Base-by-base conservation (phyloP, 768 basidiomycete genomes). In the Pleurotus sapidus region DNA sequence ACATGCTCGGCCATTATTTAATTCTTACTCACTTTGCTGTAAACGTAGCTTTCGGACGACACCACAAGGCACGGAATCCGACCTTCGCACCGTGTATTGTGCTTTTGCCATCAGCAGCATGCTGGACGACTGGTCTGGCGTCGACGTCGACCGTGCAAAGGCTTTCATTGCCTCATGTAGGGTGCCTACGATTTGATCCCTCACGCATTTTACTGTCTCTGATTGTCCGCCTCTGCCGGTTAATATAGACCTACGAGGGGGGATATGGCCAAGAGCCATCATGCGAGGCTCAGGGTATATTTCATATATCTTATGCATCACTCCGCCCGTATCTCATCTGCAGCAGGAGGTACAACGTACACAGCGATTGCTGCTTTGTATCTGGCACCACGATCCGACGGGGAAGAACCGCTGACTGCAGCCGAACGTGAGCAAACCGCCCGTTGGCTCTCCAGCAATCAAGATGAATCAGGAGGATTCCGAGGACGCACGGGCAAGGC, bases 341-440 rank as follows among this genome's bases (percentile, higher is more conserved):
- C 38, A 23, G 37, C 47, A 94, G 95, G 95, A 17, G 96, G 96
- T 5, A 91, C 94, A 15, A 97, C 96, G 1, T 98, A 98, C 70
- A 95, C 91, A 62, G 89, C 91, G 0, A 67, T 97, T 24, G 93
- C 95, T 1, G 80, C 89, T 0, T 77, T 95, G 11, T 68, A 82
- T 56, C 78, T 92, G 51, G 76, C 77, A 50, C 70, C 76, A 56
- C 61, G 64, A 23, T 56, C 61, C 14, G 61, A 61, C 7, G 50
- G 60, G n/a, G 57, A 39, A 12, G 62, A 63, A 49, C 64, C 63
- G 45, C 60, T 79, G 48, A 69, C 79, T 5, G 59, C 67, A 0
- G 60, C 61, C 5, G 81, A 89, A 60, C 78, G 76, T 45, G 64
- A 73, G 7, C 68, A 73, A 45, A 91, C 92, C 0, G 73, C 90